Evolutionary conservation across 2,329 filamentous ascomycete species (phyloP), one percentile per base, ranked within the genome.

Genomic region (Pseudogymnoascus sp.): DNA sequence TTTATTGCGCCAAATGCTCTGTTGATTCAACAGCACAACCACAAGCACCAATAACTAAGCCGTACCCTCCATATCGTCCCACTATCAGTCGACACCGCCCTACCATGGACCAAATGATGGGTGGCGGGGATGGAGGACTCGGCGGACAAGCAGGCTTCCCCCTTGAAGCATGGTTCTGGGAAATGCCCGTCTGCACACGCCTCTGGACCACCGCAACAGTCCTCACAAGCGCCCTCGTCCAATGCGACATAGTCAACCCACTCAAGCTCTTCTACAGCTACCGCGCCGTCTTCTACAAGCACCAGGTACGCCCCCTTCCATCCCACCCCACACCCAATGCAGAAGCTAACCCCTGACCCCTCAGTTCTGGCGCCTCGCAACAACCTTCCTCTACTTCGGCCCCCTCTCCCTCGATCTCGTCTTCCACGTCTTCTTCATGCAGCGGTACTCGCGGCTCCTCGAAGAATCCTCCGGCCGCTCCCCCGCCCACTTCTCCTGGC

Each of bases 211-310:
- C 90, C 21, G 91, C 92, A 3, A 95, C 92, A 0, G 85, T 97
- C 39, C 77, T 90, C 61, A 94, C 88, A 9, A 95, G 91, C 66
- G 84, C 91, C 13, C 77, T 97, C 67, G 91, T 97, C 4, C 94
- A 97, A 74, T 97, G 91, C 75, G 85, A 95, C 69, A 86, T 97
- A 72, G 78, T 97, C 64, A 94, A 89, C 12, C 90, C 92, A 7
- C 96, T 95, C 70, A 92, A 97, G 75, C 83, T 99, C 26, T 99
- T 97, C 76, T 97, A 96, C 78, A 96, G 91, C 76, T 94, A 92
- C 69, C 84, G 90, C 57, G 85, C 92, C 6, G 94, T 97, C 61
- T 96, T 95, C 71, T 77, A 86, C 64, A 96, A 95, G 75, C 88
- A 88, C 64, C 92, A 97, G 83, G 92, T 95, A 75, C 63, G 82